These are phyloP conservation scores for Brassica carinata DNA, from an alignment of 345 rosid species.

Conservation along the genomic window DNA sequence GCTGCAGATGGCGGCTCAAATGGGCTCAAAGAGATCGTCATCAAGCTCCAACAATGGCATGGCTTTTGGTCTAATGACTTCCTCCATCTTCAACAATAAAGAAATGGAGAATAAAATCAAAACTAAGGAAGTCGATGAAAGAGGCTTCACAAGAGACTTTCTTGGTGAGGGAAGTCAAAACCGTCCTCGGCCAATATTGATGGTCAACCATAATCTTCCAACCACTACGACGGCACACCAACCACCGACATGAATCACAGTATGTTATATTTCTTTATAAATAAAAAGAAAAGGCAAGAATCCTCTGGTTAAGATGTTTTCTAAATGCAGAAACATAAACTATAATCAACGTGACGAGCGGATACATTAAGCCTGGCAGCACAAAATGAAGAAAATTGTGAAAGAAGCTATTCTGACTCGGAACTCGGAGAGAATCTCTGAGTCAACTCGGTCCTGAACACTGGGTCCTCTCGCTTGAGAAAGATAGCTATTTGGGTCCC, in stretches of 20 bases:
- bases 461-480: constrained; percentile 28
- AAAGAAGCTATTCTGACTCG: constrained; percentile 37
- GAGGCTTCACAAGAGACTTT: constrained; percentile 66
- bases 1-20: constrained; percentile 79
- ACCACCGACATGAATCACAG: constrained; percentile 25
- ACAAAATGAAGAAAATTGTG: neutral
- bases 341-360: neutral
- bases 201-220: constrained; percentile 48
- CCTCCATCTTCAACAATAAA: constrained; percentile 28
- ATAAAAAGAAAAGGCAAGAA: neutral
- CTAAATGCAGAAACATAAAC: constrained; percentile 12
- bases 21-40: constrained; percentile 68
- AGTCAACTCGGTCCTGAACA: constrained; percentile 21
- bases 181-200: constrained; percentile 33
- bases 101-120: constrained; percentile 11
- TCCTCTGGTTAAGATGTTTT: constrained; percentile 26
- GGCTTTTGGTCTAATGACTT: constrained; percentile 40
- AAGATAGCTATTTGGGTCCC: constrained; percentile 36
- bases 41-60: constrained; percentile 9
- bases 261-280: neutral
- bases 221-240: constrained; percentile 38
- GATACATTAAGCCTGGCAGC: neutral
- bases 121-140: constrained; percentile 34
- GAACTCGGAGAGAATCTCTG: constrained; percentile 43
- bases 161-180: constrained; percentile 60